These are phyloP conservation scores for Septoria petroselini DNA, from an alignment of 2,329 filamentous ascomycete species.

Conservation along the genomic window DNA sequence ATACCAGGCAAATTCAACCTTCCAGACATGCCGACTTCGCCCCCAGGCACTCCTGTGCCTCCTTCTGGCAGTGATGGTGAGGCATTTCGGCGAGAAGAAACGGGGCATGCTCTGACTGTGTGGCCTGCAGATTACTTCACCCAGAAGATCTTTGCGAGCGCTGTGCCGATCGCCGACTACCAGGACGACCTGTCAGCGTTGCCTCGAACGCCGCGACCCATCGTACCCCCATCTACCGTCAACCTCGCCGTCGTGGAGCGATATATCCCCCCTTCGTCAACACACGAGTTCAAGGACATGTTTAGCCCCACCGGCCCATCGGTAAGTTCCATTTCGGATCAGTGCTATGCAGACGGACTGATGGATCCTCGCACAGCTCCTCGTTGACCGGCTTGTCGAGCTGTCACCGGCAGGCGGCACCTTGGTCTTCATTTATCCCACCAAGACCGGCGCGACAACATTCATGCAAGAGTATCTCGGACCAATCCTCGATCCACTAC, in stretches of 20 bases:
- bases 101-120: too few species aligned
- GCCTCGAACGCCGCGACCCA: conserved; percentile 53
- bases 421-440: conserved; percentile 63
- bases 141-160: conserved; percentile 59
- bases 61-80: conserved; percentile 41
- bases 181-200: conserved; percentile 52
- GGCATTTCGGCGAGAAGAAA: conserved; percentile 27
- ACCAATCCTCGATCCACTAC: conserved; percentile 59
- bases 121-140: conserved; percentile 55
- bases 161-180: conserved; percentile 58
- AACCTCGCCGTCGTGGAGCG: conserved; percentile 61
- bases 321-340: not conserved
- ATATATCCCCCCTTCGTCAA: conserved; percentile 61
- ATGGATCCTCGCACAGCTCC: conserved; percentile 34
- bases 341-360: not conserved
- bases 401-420: conserved; percentile 56
- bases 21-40: conserved; percentile 60
- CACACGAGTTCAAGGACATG: conserved; percentile 58
- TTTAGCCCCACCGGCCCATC: conserved; percentile 56
- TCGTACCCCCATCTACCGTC: conserved; percentile 59
- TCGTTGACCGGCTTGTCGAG: conserved; percentile 60
- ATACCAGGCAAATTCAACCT: conserved; percentile 61
- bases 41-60: conserved; percentile 56
- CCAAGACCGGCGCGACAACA: conserved; percentile 53
- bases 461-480: conserved; percentile 60